Conservation (phyloP, 768 basidiomycete genomes). For the Lentinula aciculospora region DNA sequence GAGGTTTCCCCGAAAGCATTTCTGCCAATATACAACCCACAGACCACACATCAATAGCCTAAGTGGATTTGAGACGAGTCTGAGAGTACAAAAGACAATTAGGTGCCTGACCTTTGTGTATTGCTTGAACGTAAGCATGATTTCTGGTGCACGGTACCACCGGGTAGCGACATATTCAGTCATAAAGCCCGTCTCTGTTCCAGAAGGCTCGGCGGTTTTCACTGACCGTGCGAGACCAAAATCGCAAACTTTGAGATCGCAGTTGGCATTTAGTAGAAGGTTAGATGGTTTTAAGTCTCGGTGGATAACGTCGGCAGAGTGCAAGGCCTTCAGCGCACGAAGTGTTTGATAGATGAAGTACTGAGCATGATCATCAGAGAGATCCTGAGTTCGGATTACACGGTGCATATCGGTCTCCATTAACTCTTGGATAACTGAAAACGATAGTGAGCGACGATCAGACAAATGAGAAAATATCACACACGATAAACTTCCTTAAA, state of each 20-base stretch:
- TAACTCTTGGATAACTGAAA: constrained; percentile 79
- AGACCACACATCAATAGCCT: constrained; percentile 88
- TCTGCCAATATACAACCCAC: constrained; percentile 89
- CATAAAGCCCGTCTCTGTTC: constrained; percentile 86
- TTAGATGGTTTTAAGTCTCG: constrained; percentile 97
- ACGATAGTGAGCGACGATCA: constrained; percentile 5
- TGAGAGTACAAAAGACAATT: constrained; percentile 5
- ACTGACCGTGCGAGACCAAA: constrained; percentile 93
- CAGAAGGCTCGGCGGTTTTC: constrained; percentile 79
- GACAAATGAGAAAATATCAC: constrained; percentile 17
- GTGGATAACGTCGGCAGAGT: constrained; percentile 94
- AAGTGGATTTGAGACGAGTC: constrained; percentile 8
- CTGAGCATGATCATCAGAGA: constrained; percentile 93
- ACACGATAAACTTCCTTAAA: constrained; percentile 84
- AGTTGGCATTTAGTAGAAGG: constrained; percentile 94
- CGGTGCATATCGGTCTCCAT: constrained; percentile 98
- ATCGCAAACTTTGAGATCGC: constrained; percentile 92
- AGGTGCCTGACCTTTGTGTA: constrained; percentile 72
- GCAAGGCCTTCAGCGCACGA: constrained; percentile 91
- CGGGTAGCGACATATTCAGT: constrained; percentile 97
- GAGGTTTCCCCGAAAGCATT: constrained; percentile 94
- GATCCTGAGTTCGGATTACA: constrained; percentile 90
- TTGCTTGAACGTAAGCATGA: constrained; percentile 99
- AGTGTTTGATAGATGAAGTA: constrained; percentile 94
- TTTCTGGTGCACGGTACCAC: constrained; percentile 99